A percentile compares a stretch with the other conserved stretches of the same genome.
These are phyloP conservation scores for Ogataea minuta DNA, from an alignment of 805 yeast genomes.

Conservation along the genomic window DNA sequence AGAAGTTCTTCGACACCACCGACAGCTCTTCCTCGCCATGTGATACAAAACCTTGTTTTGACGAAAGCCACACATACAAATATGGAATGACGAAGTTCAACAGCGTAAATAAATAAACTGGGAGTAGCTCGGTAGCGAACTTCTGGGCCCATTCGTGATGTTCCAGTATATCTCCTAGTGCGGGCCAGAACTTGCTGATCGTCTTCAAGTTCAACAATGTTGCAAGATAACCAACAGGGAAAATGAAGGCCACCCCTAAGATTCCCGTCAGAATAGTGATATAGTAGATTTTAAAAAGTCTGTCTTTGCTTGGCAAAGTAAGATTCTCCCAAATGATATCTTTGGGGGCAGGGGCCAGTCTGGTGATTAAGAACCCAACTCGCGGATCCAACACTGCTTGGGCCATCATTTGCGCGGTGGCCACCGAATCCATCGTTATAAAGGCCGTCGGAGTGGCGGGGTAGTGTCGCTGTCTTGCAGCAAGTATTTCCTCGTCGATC, in stretches of 20 bases:
- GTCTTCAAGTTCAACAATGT: slow-evolving; percentile 76
- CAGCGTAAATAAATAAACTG: slow-evolving; percentile 86
- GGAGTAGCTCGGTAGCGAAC: slow-evolving; percentile 82
- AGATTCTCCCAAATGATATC: slow-evolving; percentile 93
- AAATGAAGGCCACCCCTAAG: slow-evolving; percentile 67
- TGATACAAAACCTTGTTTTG: slow-evolving; percentile 84
- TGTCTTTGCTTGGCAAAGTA: slow-evolving; percentile 72
- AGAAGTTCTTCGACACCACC: slow-evolving; percentile 87
- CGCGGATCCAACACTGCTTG: slow-evolving; percentile 93
- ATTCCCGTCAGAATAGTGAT: slow-evolving; percentile 68
- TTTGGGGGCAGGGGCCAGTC: slow-evolving; percentile 92
- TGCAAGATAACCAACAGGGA: slow-evolving; percentile 84
- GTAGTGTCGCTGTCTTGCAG: slow-evolving; percentile 65
- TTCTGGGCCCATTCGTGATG: slow-evolving; percentile 69
- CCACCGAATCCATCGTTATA: slow-evolving; percentile 91
- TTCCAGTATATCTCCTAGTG: slow-evolving; percentile 64
- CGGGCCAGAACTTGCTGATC: slow-evolving; percentile 79
- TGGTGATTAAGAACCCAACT: slow-evolving; percentile 76
- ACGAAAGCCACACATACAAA: slow-evolving; percentile 78
- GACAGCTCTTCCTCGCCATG: slow-evolving; percentile 91
- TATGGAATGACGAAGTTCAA: slow-evolving; percentile 83
- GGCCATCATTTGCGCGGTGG: slow-evolving; percentile 94
- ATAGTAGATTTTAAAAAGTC: slow-evolving; percentile 60
- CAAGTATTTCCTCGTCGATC: slow-evolving; percentile 66
- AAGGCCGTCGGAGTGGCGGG: slow-evolving; percentile 90